Evolutionary conservation across 176 grass and related monocot genomes (phyloP).

Genomic region (Musa beccarii): DNA sequence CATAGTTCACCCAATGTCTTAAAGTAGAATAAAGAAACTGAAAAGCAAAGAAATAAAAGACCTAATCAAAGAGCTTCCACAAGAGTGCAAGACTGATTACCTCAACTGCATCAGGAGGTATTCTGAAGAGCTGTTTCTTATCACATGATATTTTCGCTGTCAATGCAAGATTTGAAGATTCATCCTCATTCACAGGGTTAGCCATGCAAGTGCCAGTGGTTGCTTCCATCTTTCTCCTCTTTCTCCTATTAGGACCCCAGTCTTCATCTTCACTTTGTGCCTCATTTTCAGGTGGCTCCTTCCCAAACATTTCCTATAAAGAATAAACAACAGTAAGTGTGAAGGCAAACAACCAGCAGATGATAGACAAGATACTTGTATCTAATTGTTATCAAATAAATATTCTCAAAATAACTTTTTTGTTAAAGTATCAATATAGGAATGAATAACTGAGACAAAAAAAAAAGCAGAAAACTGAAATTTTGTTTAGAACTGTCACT

Average conservation of each 20-base stretch:
- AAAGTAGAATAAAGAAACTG: background rate
- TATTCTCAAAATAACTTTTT: background rate
- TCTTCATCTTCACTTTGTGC: constrained; percentile 89
- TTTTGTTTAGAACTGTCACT: background rate
- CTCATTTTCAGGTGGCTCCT: constrained; percentile 40
- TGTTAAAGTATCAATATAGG: background rate
- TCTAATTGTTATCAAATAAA: background rate
- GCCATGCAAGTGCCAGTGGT: constrained; percentile 1
- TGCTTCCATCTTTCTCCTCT: constrained; percentile 49
- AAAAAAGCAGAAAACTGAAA: background rate
- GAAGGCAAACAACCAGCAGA: background rate
- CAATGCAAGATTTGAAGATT: constrained; percentile 21
- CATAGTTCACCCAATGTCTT: too few relatives aligned
- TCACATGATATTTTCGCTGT: constrained; percentile 32
- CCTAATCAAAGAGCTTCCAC: background rate
- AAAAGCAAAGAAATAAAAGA: background rate
- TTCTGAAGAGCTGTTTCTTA: constrained; percentile 70
- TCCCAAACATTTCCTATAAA: constrained; percentile 92
- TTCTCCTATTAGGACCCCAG: constrained; percentile 53
- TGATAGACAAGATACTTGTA: constrained; percentile 2
- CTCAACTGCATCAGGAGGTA: constrained; percentile 63
- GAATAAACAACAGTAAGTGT: background rate
- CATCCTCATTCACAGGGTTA: constrained; percentile 25
- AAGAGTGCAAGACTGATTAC: constrained; percentile 24
- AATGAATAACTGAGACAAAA: background rate